Evolutionary conservation across 2,329 filamentous ascomycete genomes (phyloP).

Genomic region (Epichloe bromicola): DNA sequence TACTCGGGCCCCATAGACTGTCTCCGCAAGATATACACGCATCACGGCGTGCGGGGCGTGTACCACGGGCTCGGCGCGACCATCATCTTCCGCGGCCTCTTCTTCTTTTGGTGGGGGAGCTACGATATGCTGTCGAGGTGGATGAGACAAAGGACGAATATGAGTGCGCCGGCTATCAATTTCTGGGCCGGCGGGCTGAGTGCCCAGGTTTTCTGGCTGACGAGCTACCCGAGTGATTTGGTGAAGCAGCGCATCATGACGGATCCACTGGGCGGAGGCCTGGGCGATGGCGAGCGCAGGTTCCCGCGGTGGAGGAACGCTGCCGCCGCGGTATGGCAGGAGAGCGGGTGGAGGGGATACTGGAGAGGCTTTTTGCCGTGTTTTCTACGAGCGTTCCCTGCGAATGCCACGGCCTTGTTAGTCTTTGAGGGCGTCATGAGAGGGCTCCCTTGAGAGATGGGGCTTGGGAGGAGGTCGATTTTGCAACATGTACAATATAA

Average conservation of each 20-base stretch:
- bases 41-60: conserved; percentile 65
- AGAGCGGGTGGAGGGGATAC: conserved; percentile 67
- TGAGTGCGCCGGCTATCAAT: conserved; percentile 73
- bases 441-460: conserved; percentile 25
- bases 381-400: conserved; percentile 86
- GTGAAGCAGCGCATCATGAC: conserved; percentile 98
- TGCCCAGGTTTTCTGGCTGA: conserved; percentile 90
- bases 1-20: conserved; percentile 87
- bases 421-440: conserved; percentile 91
- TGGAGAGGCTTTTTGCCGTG: conserved; percentile 93
- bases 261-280: conserved; percentile 62
- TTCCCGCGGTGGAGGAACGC: conserved; percentile 73
- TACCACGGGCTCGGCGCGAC: conserved; percentile 82
- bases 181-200: conserved; percentile 95
- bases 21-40: conserved; percentile 50
- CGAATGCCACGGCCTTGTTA: conserved; percentile 85
- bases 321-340: conserved; percentile 60
- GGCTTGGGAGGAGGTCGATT: not conserved
- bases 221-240: conserved; percentile 82
- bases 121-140: conserved; percentile 73
- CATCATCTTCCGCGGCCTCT: conserved; percentile 78
- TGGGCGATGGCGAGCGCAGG: conserved; percentile 52
- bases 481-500: not conserved
- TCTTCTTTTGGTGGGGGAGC: conserved; percentile 98
- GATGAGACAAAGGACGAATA: conserved; percentile 50